Percentiles rank a stretch among this genome's conserved stretches.
Conservation (phyloP, 352 stramenopile genomes). For the Globisporangium splendens region DNA sequence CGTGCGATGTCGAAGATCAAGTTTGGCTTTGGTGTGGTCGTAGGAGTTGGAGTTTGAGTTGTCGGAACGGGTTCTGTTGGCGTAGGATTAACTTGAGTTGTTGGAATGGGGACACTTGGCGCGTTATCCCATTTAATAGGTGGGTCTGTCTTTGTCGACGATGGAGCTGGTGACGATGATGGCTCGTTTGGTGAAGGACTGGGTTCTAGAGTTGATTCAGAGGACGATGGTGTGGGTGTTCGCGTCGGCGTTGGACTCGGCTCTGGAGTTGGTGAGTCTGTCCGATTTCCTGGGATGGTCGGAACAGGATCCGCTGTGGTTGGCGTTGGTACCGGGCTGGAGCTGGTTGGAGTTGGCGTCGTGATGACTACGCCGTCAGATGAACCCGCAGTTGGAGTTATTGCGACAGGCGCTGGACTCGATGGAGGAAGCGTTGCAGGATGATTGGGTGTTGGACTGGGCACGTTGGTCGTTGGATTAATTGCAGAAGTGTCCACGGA, state of each 20-base stretch:
- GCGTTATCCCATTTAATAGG: not conserved
- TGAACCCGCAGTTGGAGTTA: too few relatives aligned
- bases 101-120: not conserved
- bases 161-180: not conserved
- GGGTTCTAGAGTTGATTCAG: not conserved
- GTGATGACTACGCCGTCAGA: too few relatives aligned
- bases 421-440: too few relatives aligned
- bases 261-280: not conserved
- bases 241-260: not conserved
- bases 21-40: conserved; percentile 9
- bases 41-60: not conserved
- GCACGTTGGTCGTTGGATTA: too few relatives aligned
- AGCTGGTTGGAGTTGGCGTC: not conserved
- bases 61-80: too few relatives aligned
- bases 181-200: too few relatives aligned
- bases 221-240: not conserved
- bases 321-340: not conserved
- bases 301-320: too few relatives aligned
- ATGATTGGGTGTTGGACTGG: too few relatives aligned
- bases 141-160: not conserved
- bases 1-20: conserved; percentile 13
- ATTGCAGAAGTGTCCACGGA: too few relatives aligned
- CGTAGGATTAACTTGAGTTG: not conserved
- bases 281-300: too few relatives aligned
- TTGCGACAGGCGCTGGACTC: too few relatives aligned